Base-by-base conservation (phyloP, 1,284 basidiomycete species). In the Leccinum subfulvum region DNA sequence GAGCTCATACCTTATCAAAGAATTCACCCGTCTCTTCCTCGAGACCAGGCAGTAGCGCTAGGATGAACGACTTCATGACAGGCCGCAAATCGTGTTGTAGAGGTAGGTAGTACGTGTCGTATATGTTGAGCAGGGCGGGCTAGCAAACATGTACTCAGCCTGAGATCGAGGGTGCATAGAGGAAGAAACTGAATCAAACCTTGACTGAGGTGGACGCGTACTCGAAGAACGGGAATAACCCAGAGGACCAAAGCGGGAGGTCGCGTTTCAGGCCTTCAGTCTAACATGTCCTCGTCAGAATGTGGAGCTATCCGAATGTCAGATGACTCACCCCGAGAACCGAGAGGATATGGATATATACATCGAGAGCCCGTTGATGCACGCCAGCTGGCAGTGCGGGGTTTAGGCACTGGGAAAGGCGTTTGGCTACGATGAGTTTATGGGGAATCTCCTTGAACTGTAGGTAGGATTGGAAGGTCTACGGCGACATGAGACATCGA, bases 161-260 rank as follows among this genome's bases (percentile, higher is more conserved):
- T 30, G 58, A 57, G 30, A 59, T 52, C 0, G 28, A 47, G 30
- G 35, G 39, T 39, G 57, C 37, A 26, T 30, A 37, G 33, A 44
- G 7, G 4, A 6, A 62, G 47, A 58, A 58, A 63, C 23, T 23
- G 57, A 9, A 51, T 65, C 79, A 61, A 69, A 90, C 92, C 82
- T 92, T 92, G 62, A 97, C 95, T 21, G 94, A 95, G 5, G 95
- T 99, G 14, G 96, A 91, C 5, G 97, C 95, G 76, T 95, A 98
- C 76, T 98, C 95, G 74, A 98, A 98, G 84, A 99, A 99, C 0
- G 97, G 97, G 71, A 99, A 97, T 9, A 99, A 77, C 3, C 97
- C 97, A 4, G 94, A 92, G 1, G 95, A 95, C 97, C 97, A 99
- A 16, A 98, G 82, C 1, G 92, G 84, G 4, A 99, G 81, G 78